Base-by-base conservation (phyloP, 208 protist species). In the Sergeia podlipaevii region DNA sequence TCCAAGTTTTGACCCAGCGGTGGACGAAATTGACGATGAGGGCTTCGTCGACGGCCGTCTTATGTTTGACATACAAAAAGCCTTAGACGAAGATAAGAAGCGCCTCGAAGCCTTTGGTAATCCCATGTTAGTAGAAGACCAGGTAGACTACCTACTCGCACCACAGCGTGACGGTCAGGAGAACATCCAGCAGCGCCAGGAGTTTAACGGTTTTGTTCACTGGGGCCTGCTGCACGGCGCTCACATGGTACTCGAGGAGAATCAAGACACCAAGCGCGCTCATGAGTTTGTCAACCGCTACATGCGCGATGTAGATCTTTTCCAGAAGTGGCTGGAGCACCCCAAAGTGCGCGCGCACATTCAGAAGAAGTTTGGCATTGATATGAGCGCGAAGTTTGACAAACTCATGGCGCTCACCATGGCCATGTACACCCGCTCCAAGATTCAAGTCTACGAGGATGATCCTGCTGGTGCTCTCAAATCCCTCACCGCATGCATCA, bases 251-350 rank as follows among this genome's bases (percentile, higher is more conserved):
- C 43, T 94, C 13, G 82, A 91, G 60, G 80, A 94, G 46, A 89
- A 94, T 41, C 80, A 89, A 20, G 82, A 94, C 3, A 72, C 74
- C n/a, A 91, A 91, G 69, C 73, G 73, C 49, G 80, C 87, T 4
- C 87, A 91, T 53, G 81, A 90, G 63, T 94, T 90, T 65, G 83
- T 91, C 23, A 94, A 94, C 65, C 87, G 83, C 42, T 94, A 94
- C 71, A 80, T 94, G 78, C 82, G 87, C 13, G 87, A 94, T 45
- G 74, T 94, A 42, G 87, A 94, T 58, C 66, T 94, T n/a, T 94
- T 94, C 52, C 66, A 86, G 61, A 89, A 89, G 70, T 94, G 87
- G 83, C 73, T 94, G 38, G 80, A 91, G 66, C 87, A 94, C 55
- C 82, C 81, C 23, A 94, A 94, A 48, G 87, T 94, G 68, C 74